A percentile compares a stretch with the other conserved stretches of the same genome.
These are phyloP conservation scores for Trichoderma koningiopsis DNA, from an alignment of 2,329 filamentous ascomycete species.

Conservation along the genomic window DNA sequence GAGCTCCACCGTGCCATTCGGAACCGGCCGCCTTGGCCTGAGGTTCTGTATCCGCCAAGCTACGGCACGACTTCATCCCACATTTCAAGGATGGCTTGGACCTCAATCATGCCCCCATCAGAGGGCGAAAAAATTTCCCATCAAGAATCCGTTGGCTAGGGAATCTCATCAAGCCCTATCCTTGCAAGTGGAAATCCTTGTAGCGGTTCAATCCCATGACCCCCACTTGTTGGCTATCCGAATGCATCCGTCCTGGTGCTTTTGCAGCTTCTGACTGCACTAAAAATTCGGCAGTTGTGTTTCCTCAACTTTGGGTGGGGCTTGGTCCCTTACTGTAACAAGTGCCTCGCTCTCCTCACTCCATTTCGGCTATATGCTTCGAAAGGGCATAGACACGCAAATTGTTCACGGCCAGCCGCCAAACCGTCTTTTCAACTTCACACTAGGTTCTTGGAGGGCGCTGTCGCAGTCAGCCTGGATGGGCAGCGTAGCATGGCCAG, in stretches of 20 bases:
- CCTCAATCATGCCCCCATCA: background rate
- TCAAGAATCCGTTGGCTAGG: background rate
- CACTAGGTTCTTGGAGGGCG: background rate
- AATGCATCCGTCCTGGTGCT: constrained; percentile 10
- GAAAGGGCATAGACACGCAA: constrained; percentile 15
- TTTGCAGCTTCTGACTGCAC: constrained; percentile 21
- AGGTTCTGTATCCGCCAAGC: constrained; percentile 8
- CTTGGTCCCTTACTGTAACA: background rate
- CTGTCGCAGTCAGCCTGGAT: background rate
- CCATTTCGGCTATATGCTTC: constrained; percentile 21
- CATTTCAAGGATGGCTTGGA: background rate
- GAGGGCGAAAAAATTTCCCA: background rate
- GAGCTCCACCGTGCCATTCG: constrained; percentile 12
- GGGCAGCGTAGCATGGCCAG: background rate
- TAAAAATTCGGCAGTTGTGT: constrained; percentile 24
- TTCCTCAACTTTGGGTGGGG: constrained; percentile 16
- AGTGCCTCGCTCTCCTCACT: background rate
- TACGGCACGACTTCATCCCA: background rate
- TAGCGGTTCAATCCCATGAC: background rate
- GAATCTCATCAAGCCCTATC: background rate
- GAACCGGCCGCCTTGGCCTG: constrained; percentile 9
- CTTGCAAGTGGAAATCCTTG: background rate
- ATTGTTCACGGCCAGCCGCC: background rate
- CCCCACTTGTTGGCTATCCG: constrained; percentile 13
- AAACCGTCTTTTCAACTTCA: background rate